phyloP scores from a whole-genome alignment of 202 grass and related monocot species.

The Zizania palustris region DNA sequence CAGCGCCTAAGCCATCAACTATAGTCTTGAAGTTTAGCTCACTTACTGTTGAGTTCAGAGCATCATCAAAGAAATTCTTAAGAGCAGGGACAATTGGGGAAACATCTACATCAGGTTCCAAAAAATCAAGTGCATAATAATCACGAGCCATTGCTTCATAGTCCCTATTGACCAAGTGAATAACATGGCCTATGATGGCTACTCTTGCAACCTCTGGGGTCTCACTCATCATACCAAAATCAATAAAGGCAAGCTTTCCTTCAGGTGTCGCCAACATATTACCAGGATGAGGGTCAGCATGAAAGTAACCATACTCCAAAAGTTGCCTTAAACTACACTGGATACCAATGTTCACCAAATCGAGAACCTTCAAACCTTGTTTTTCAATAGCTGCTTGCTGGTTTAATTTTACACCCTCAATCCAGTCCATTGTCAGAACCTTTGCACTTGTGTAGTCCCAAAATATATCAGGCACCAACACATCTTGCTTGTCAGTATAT shows the following conservation, averaged over 20 bases:
- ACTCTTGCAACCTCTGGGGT: conserved; percentile 89
- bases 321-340: conserved; percentile 96
- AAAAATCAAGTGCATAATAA: conserved; percentile 94
- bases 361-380: conserved; percentile 82
- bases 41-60: conserved; percentile 84
- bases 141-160: conserved; percentile 97
- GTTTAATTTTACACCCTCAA: conserved; percentile 89
- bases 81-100: conserved; percentile 84
- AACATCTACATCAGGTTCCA: conserved; percentile 86
- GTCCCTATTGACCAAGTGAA: conserved; percentile 97
- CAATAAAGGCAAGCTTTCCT: conserved; percentile 93
- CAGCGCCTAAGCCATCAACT: conserved; percentile 87
- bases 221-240: conserved; percentile 99
- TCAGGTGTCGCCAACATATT: conserved; percentile 91
- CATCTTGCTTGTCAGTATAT: conserved; percentile 91
- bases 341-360: conserved; percentile 92
- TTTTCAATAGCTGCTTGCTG: conserved; percentile 84
- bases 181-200: conserved; percentile 92
- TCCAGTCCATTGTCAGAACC: conserved; percentile 95
- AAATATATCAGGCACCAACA: conserved; percentile 94
- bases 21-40: conserved; percentile 97
- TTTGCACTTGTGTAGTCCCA: conserved; percentile 97
- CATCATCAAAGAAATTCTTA: conserved; percentile 90
- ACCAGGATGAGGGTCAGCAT: conserved; percentile 95
- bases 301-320: conserved; percentile 91